phyloP scores from a whole-genome alignment of 2,329 filamentous ascomycete genomes.

The Penicillium sp. region DNA sequence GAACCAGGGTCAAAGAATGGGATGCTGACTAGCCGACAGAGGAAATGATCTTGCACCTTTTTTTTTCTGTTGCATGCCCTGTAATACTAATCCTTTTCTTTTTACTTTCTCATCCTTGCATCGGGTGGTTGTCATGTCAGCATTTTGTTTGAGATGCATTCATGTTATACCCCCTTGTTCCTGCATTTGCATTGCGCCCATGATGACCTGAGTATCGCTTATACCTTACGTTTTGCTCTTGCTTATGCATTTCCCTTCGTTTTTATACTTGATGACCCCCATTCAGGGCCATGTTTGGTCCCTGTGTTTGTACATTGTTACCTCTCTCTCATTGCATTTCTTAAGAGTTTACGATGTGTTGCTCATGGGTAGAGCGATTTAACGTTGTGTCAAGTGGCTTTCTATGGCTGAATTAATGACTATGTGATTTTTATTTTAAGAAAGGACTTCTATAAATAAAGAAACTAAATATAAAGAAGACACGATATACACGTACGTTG shows the following conservation, averaged over 20 bases:
- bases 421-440: neutral
- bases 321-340: slow-evolving; percentile 24
- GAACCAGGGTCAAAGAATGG: slow-evolving; percentile 11
- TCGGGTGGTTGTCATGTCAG: slow-evolving; percentile 30
- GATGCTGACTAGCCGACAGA: slow-evolving; percentile 30
- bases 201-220: slow-evolving; percentile 21
- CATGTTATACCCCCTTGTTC: slow-evolving; percentile 29
- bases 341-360: slow-evolving; percentile 17
- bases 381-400: slow-evolving; percentile 6
- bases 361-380: slow-evolving; percentile 23
- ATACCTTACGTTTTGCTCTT: slow-evolving; percentile 17
- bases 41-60: slow-evolving; percentile 25
- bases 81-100: slow-evolving; percentile 23
- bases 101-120: slow-evolving; percentile 24
- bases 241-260: slow-evolving; percentile 22
- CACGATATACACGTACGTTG: neutral
- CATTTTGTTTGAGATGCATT: slow-evolving; percentile 26
- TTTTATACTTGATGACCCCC: slow-evolving; percentile 22
- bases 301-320: slow-evolving; percentile 25
- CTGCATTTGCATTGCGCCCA: slow-evolving; percentile 27
- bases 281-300: slow-evolving; percentile 10
- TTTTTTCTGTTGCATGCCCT: slow-evolving; percentile 13
- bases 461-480: neutral
- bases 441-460: neutral
- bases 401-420: slow-evolving; percentile 10